phyloP scores from a whole-genome alignment of 805 yeast species.

The Candida caryicola region DNA sequence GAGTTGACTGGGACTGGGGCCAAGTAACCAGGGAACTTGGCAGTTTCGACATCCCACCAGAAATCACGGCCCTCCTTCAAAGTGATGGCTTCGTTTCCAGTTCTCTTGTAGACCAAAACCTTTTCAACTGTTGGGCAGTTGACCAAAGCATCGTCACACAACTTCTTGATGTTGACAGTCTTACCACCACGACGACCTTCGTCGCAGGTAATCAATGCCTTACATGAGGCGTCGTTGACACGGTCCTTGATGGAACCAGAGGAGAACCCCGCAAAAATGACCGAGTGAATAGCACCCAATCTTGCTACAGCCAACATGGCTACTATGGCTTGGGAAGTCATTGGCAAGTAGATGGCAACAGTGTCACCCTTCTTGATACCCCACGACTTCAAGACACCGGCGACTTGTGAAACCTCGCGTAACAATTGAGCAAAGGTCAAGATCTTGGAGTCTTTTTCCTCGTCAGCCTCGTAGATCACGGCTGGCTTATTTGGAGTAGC shows the following conservation, averaged over 20 bases:
- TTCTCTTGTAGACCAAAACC: conserved; percentile 72
- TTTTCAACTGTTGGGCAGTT: conserved; percentile 64
- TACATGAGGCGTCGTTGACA: conserved; percentile 68
- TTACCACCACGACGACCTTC: conserved; percentile 84
- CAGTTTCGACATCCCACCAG: conserved; percentile 73
- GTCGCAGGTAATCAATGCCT: conserved; percentile 73
- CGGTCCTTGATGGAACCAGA: conserved; percentile 71
- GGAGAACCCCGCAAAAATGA: conserved; percentile 81
- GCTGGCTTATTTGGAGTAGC: conserved; percentile 70
- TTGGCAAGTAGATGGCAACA: conserved; percentile 82
- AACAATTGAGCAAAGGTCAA: conserved; percentile 71
- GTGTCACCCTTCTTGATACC: conserved; percentile 81
- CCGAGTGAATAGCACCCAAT: conserved; percentile 83
- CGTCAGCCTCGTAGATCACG: conserved; percentile 79
- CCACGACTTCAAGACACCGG: conserved; percentile 62
- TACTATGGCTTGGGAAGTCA: conserved; percentile 77
- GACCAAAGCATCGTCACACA: conserved; percentile 75
- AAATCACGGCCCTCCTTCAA: conserved; percentile 59
- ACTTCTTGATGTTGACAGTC: conserved; percentile 74
- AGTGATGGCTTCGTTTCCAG: conserved; percentile 56
- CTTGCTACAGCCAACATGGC: conserved; percentile 76
- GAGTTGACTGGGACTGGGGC: conserved; percentile 74
- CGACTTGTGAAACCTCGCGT: conserved; percentile 65
- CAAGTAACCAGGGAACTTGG: conserved; percentile 61
- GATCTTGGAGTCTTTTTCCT: conserved; percentile 58